Evolutionary conservation across 2,329 filamentous ascomycete species (phyloP), one percentile per base, ranked within the genome.

Genomic region (Trichoderma sp.): DNA sequence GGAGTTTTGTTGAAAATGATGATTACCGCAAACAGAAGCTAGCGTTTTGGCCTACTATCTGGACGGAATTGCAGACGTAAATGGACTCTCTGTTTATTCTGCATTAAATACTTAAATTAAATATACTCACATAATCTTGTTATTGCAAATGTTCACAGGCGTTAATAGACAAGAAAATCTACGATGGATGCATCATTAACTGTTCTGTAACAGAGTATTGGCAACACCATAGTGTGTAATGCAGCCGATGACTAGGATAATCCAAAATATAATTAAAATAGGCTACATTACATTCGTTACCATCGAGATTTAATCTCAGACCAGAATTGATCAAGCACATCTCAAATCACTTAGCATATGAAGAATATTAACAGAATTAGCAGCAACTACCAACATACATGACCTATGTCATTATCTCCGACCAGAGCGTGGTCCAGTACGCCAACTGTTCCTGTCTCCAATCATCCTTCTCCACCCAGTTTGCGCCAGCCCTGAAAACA

Each of bases 371-470:
- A 52, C 2, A 52, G n/a, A 21, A 37, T 13, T 37, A 16, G 5
- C 6, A 16, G n/a, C 16, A 21, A 11, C 21, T 43, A 39, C 32
- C 6, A 21, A 3, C 32, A 8, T 28, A 56, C n/a, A 34, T 8
- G 21, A 46, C 46, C 13, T 11, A 34, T 34, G 61, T 65, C 61
- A 65, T 65, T 4, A 65, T 14, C 51, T 65, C 61, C n/a, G 61
- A 46, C 61, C 61, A 65, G 3, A 65, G 24, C 13, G 52, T 65
- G 51, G 51, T 65, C 61, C 61, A 65, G 37, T 65, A 65, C 3
- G 61, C 61, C 51, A 65, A 52, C 52, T 65, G 61, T 32, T 65
- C 52, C 51, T 32, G 18, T 56, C 59, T 52, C 59, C 59, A 65
- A 37, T 65, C 61, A 24, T 65, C 61, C 4, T 65, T 56, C 28